These are phyloP conservation scores for Pichia nanzhaoensis DNA, from an alignment of 805 yeast genomes.

Conservation along the genomic window DNA sequence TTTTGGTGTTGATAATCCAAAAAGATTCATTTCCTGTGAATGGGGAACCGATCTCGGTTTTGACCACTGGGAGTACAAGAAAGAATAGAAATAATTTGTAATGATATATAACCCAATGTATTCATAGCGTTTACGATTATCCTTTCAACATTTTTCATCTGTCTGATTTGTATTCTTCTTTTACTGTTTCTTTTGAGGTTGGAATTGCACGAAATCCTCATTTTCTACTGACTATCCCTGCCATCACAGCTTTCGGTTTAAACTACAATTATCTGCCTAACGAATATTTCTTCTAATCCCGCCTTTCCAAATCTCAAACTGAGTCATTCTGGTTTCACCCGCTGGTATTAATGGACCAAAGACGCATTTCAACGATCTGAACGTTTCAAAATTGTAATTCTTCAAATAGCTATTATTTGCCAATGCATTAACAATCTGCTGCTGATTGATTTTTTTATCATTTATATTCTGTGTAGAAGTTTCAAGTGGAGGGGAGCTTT, in stretches of 20 bases:
- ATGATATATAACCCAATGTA: no score
- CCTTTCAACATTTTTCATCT: no score
- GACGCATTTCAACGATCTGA: conserved; percentile 24
- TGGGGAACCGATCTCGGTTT: neutral
- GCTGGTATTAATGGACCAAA: conserved; percentile 25
- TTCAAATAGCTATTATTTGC: conserved; percentile 27
- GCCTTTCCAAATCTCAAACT: conserved; percentile 34
- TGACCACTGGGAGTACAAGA: no score
- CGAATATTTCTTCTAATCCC: conserved; percentile 23
- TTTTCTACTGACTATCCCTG: no score
- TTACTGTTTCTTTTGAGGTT: no score
- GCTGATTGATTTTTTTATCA: conserved; percentile 2
- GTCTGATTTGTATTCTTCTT: no score
- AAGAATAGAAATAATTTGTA: no score
- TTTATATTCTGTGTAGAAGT: conserved; percentile 10
- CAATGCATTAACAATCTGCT: conserved; percentile 20
- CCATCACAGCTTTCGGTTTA: no score
- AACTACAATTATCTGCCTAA: no score
- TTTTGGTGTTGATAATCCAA: neutral
- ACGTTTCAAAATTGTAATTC: conserved; percentile 28
- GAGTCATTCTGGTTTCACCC: conserved; percentile 15
- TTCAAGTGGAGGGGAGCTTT: neutral
- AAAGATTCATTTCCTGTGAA: neutral
- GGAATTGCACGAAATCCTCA: no score
- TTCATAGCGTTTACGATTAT: no score